Evolutionary conservation across 768 basidiomycete genomes (phyloP), one percentile per base, ranked within the genome.

Genomic region (Ephemerocybe angulata): DNA sequence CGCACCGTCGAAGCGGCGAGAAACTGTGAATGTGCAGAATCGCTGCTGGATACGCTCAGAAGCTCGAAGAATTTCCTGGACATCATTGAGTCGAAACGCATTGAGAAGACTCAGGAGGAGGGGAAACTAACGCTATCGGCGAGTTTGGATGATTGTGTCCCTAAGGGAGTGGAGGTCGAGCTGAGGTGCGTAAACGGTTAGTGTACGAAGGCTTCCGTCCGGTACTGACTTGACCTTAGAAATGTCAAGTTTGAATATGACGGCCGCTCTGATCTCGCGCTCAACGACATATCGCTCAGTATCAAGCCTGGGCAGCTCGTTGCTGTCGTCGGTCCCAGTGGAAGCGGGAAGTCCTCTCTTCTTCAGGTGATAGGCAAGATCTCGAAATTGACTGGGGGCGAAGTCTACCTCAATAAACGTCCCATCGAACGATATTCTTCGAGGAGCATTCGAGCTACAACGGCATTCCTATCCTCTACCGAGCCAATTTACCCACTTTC

Each of bases 301-400:
- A 70, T 81, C 48, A 56, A 70, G 7, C 61, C 77, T 6, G 79
- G 79, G 1, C 67, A 73, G 29, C 61, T 79, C 6, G 69, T 78
- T 22, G 71, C 79, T 22, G 62, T 82, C 31, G 77, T 79, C 8
- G 80, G 80, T 12, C 62, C 54, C 8, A 78, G 77, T 56, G 77
- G 77, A 8, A 72, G 73, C 58, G 78, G 76, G 6, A 80, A 79
- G 55, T 69, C 74, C 0, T 72, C 76, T 8, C 62, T 78, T 11
- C 62, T 78, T 25, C 76, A 78, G 49, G 63, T 81, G 6, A 53
- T 80, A 12, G 67, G 66, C 10, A 62, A 76, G 11, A 43, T 73
- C 3, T 65, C 67, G 22, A 66, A 69, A 8, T 63, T 68, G 0
- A 62, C 61, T 0, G 65, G 62, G 4, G 80, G 79, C 0, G 60